Percentiles rank a stretch among this genome's conserved stretches.
Conservation (phyloP, 164 flowering plant genomes). For the Magnolia officinalis region DNA sequence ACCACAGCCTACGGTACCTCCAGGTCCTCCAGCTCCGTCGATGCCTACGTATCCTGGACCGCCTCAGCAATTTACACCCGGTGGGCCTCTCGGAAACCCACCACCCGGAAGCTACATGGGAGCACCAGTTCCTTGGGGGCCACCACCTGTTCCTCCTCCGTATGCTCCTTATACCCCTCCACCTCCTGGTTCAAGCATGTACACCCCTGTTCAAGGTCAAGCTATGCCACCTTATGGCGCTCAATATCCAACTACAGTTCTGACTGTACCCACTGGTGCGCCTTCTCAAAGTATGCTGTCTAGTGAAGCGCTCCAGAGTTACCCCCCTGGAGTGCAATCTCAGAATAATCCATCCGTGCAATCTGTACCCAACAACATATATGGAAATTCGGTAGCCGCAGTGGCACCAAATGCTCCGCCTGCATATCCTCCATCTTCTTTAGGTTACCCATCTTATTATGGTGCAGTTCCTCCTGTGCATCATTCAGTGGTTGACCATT, state of each 20-base stretch:
- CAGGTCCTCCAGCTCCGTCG: constrained; percentile 64
- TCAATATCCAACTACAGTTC: constrained; percentile 61
- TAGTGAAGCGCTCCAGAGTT: constrained; percentile 52
- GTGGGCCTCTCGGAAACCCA: constrained; percentile 46
- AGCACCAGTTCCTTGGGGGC: constrained; percentile 88
- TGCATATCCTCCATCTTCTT: constrained; percentile 47
- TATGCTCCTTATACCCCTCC: constrained; percentile 57
- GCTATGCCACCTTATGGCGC: constrained; percentile 60
- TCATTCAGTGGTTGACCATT: constrained; percentile 34
- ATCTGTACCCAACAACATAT: constrained; percentile 30
- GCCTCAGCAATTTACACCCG: constrained; percentile 65
- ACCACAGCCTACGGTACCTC: constrained; percentile 75
- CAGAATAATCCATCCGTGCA: constrained; percentile 33
- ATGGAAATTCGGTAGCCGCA: constrained; percentile 38
- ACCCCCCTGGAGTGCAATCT: constrained; percentile 62
- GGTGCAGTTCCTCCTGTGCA: constrained; percentile 40
- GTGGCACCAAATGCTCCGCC: constrained; percentile 50
- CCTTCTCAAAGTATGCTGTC: constrained; percentile 44
- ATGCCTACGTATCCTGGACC: constrained; percentile 57
- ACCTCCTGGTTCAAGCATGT: constrained; percentile 71
- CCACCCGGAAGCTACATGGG: constrained; percentile 53
- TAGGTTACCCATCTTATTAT: constrained; percentile 62
- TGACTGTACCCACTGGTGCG: constrained; percentile 43
- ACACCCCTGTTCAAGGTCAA: constrained; percentile 56
- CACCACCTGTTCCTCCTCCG: constrained; percentile 51